phyloP scores from a whole-genome alignment of 352 stramenopile species.

The Pythium myriotylum region DNA sequence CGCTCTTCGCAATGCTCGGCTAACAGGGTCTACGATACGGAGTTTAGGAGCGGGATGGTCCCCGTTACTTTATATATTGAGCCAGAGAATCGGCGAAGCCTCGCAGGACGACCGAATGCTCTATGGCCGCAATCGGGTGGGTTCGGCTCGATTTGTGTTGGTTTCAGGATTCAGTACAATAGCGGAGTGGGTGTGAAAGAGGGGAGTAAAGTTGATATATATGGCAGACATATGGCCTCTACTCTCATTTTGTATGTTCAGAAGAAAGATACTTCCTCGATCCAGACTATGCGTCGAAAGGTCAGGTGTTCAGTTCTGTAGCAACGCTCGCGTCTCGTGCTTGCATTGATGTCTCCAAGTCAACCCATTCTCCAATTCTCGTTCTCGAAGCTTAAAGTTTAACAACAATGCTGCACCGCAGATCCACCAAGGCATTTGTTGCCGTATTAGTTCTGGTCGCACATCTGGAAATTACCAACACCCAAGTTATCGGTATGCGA shows the following conservation, averaged over 20 bases:
- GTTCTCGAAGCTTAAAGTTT: too few species aligned
- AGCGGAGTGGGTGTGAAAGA: constrained; percentile 6
- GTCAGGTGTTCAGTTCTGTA: background rate
- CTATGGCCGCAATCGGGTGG: too few species aligned
- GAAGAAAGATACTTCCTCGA: background rate
- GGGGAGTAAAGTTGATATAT: background rate
- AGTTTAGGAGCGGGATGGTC: background rate
- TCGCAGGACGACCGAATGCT: too few species aligned
- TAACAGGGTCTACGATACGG: constrained; percentile 20
- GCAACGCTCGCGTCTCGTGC: too few species aligned
- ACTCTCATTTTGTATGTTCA: background rate
- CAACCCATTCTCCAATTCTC: too few species aligned
- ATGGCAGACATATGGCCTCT: too few species aligned
- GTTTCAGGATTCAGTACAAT: background rate
- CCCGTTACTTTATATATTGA: constrained; percentile 23
- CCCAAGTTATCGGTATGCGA: background rate
- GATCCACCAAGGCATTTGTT: background rate
- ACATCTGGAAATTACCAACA: background rate
- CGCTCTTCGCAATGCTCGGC: constrained; percentile 67
- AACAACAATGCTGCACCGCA: background rate
- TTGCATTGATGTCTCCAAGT: too few species aligned
- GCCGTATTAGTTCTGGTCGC: constrained; percentile 5
- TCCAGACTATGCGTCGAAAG: background rate
- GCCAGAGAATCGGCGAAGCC: background rate
- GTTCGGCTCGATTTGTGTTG: too few species aligned